phyloP scores from a whole-genome alignment of 1,284 basidiomycete genomes.

The Cutaneotrichosporon cutaneum region DNA sequence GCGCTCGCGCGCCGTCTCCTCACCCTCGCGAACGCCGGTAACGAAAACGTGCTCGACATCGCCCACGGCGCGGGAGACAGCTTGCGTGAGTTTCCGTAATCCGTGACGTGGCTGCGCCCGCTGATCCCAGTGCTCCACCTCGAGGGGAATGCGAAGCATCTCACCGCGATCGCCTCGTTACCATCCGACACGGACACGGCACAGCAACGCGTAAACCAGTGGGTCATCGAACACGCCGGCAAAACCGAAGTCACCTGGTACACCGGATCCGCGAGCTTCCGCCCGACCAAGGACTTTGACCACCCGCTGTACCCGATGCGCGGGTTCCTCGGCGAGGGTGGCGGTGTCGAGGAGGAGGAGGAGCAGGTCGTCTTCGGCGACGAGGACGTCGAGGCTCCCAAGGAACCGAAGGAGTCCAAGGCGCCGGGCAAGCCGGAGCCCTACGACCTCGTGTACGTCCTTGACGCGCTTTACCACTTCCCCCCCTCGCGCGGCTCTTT shows the following conservation, averaged over 20 bases:
- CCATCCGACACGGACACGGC: conserved; percentile 58
- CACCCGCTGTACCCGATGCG: conserved; percentile 48
- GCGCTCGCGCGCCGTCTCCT: conserved; percentile 62
- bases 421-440: conserved; percentile 18
- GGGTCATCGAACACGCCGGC: conserved; percentile 10
- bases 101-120: neutral
- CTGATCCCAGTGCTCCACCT: conserved; percentile 53
- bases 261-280: conserved; percentile 25
- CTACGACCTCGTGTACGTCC: conserved; percentile 54
- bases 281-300: conserved; percentile 30
- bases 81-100: conserved; percentile 56
- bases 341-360: neutral
- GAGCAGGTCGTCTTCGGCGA: conserved; percentile 7
- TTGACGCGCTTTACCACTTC: conserved; percentile 74
- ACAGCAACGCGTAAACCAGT: conserved; percentile 52
- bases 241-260: conserved; percentile 30
- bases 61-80: conserved; percentile 72
- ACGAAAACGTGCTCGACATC: conserved; percentile 61
- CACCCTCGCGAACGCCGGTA: conserved; percentile 54
- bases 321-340: conserved; percentile 32
- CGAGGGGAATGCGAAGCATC: conserved; percentile 45
- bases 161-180: conserved; percentile 66
- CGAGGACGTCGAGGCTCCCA: conserved; percentile 1
- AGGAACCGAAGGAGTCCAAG: neutral
- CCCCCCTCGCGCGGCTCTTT: conserved; percentile 59